Evolutionary conservation across 2,329 filamentous ascomycete genomes (phyloP).

Genomic region (Colletotrichum viniferum): DNA sequence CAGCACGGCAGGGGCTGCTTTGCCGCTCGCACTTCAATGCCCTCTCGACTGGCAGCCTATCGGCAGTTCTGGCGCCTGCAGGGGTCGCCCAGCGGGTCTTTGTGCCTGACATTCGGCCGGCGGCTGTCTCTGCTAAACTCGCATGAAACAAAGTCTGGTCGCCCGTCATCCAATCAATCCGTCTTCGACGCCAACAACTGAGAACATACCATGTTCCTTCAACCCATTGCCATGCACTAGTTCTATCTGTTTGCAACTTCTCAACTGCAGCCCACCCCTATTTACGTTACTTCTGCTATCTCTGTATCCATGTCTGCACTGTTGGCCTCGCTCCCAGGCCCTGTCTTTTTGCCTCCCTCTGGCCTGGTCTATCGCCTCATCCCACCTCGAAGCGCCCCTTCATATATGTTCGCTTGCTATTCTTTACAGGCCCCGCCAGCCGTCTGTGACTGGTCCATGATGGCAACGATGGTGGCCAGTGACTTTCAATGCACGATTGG

Average conservation of each 20-base stretch:
- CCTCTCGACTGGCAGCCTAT: constrained; percentile 2
- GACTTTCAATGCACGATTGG: constrained; percentile 11
- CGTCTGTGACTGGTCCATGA: not conserved
- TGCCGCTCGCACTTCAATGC: constrained; percentile 14
- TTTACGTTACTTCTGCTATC: not conserved
- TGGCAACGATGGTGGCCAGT: not conserved
- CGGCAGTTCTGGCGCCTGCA: constrained; percentile 9
- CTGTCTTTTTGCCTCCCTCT: not conserved
- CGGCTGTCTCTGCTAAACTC: constrained; percentile 19
- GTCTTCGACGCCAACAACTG: constrained; percentile 2
- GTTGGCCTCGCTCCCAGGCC: not conserved
- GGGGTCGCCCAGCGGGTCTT: constrained; percentile 4
- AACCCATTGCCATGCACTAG: not conserved
- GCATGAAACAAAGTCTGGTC: constrained; percentile 14
- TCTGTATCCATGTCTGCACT: not conserved
- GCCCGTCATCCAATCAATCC: constrained; percentile 16
- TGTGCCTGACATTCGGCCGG: constrained; percentile 13
- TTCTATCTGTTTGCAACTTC: constrained; percentile 1
- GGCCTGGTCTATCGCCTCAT: not conserved
- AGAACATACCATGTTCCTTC: constrained; percentile 10
- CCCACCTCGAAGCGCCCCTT: not conserved
- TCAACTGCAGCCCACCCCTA: not conserved
- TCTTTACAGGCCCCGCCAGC: not conserved
- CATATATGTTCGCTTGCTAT: not conserved
- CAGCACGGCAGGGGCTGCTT: constrained; percentile 3